Percentiles rank a stretch among this genome's conserved stretches.
Evolutionary conservation across 192 early-diverging fungal genomes (phyloP).

Genomic region (Funneliformis mosseae): DNA sequence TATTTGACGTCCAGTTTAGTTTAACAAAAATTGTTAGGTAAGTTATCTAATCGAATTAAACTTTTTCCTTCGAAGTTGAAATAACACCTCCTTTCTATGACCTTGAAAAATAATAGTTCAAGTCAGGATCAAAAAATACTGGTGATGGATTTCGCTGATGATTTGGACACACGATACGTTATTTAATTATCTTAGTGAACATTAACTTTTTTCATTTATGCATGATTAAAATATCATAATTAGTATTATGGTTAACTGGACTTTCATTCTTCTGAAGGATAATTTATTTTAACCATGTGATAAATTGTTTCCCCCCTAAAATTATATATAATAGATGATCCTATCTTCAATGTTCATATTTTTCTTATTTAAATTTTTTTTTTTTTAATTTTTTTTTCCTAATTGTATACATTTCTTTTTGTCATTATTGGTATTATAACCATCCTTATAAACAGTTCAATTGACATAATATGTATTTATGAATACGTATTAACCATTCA

Average conservation of each 20-base stretch:
- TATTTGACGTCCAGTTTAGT: slow-evolving; percentile 94
- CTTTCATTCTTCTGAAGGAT: no score
- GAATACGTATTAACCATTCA: no score
- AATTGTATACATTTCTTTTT: not conserved
- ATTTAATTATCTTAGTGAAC: slow-evolving; percentile 1
- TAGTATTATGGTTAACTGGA: not conserved
- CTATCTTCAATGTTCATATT: not conserved
- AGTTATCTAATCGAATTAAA: slow-evolving; percentile 13
- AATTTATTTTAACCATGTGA: not conserved
- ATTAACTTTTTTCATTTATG: not conserved
- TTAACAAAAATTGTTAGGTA: slow-evolving; percentile 78
- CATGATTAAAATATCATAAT: not conserved
- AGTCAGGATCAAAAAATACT: slow-evolving; percentile 50
- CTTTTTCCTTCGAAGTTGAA: slow-evolving; percentile 13
- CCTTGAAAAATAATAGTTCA: slow-evolving; percentile 33
- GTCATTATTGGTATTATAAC: no score
- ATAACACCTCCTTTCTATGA: not conserved
- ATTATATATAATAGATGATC: not conserved
- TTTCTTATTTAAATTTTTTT: not conserved
- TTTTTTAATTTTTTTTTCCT: not conserved
- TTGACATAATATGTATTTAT: no score
- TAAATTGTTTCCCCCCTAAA: not conserved
- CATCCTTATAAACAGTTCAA: no score
- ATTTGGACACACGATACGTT: slow-evolving; percentile 41
- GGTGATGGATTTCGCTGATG: slow-evolving; percentile 48